These are phyloP conservation scores for Plasmodium gonderi DNA, from an alignment of 169 alveolate genomes.

Conservation along the genomic window DNA sequence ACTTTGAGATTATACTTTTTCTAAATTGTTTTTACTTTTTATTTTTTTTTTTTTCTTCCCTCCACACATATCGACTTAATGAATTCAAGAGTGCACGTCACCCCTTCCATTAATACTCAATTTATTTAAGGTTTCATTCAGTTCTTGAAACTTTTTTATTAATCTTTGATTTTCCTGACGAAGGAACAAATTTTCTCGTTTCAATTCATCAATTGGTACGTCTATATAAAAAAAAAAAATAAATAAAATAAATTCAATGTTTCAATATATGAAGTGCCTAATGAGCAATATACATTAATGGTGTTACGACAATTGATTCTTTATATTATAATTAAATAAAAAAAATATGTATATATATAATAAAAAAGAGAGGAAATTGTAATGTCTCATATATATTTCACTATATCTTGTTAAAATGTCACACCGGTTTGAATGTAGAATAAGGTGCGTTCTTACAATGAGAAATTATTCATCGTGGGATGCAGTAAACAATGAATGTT, in stretches of 20 bases:
- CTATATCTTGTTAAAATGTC: no score
- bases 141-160: slow-evolving; percentile 53
- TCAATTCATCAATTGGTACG: slow-evolving; percentile 38
- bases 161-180: slow-evolving; percentile 51
- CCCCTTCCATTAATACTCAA: background rate
- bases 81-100: background rate
- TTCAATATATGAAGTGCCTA: background rate
- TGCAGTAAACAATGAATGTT: no score
- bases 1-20: background rate
- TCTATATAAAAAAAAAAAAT: slow-evolving; percentile 18
- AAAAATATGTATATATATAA: no score
- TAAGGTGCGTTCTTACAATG: no score
- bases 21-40: background rate
- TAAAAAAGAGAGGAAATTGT: no score
- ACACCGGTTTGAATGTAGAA: no score
- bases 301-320: background rate
- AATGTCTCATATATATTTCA: no score
- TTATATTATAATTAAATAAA: no score
- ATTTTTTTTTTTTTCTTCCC: background rate
- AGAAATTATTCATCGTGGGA: no score
- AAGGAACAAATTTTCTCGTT: slow-evolving; percentile 47
- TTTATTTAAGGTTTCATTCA: slow-evolving; percentile 57
- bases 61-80: background rate
- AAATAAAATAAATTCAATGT: background rate
- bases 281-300: background rate